Evolutionary conservation across 2,329 filamentous ascomycete genomes (phyloP), one percentile per base, ranked within the genome.

Genomic region (Diplodia intermedia): DNA sequence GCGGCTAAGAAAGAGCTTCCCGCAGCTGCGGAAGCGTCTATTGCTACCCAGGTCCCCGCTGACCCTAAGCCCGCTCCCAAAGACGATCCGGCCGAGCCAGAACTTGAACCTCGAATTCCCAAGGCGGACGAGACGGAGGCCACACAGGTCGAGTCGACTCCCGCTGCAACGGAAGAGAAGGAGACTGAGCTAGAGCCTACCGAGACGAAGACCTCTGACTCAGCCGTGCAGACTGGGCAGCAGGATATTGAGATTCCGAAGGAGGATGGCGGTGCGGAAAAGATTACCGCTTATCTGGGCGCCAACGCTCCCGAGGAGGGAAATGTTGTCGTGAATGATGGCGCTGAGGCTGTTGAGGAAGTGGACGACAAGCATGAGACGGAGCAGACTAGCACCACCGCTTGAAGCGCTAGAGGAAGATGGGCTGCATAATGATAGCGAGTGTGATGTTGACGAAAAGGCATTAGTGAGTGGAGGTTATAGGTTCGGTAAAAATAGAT

Each of bases 271-370:
- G 72, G 73, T 26, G 65, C 71, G 31, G 73, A 75, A 54, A 74
- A 72, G 33, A 65, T 74, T 56, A 78, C 74, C 47, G 69, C 73
- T 26, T 74, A 70, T 68, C 69, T 75, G 1, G 77, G 74, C 26
- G 77, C 72, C 11, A 71, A 71, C 29, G 76, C 75, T 9, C 70
- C 68, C 3, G 72, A 76, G 33, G 74, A 77, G 56, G 76, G 77
- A 6, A 75, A 73, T 62, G 75, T 78, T 15, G 72, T 77, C 6
- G 72, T 78, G 23, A 73, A 73, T 66, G 73, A 76, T 23, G 74
- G 70, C 26, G 69, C 54, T 14, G 69, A 66, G 54, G 61, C 65
- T 49, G 54, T 57, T 20, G 53, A 38, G 12, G 36, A 65, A 54
- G 57, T 15, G 9, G 49, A 62, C 47, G 56, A 33, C 8, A 54